Conservation (phyloP, 805 yeast species). For the Torulaspora franciscae region DNA sequence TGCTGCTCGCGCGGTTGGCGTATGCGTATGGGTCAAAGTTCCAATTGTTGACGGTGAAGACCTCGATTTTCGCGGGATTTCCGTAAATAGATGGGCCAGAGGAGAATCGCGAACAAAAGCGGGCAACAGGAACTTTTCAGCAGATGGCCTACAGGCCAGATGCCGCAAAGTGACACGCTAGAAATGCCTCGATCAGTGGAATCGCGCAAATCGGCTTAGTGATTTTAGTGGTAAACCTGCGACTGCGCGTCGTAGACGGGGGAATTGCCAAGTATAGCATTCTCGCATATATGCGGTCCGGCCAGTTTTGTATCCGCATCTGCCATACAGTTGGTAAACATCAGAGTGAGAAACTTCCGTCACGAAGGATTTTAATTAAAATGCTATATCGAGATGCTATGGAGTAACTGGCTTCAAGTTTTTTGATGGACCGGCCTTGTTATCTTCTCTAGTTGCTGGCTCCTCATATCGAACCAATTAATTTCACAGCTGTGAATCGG, state of each 20-base stretch:
- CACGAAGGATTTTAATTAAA: too few relatives aligned
- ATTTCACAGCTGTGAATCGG: conserved; percentile 3
- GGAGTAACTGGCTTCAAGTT: background rate
- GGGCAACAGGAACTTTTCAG: background rate
- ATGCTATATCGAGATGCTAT: too few relatives aligned
- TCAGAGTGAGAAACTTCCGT: too few relatives aligned
- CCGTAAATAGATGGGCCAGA: conserved; percentile 1
- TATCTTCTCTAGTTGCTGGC: background rate
- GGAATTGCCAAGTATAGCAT: background rate
- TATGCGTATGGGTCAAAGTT: background rate
- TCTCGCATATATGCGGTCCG: too few relatives aligned
- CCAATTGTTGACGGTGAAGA: background rate
- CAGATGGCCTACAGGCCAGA: background rate
- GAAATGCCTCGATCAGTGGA: background rate
- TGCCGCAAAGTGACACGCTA: background rate
- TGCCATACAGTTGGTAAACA: too few relatives aligned
- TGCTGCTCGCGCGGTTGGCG: background rate
- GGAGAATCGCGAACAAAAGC: background rate
- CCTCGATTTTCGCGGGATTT: background rate
- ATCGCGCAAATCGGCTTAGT: background rate
- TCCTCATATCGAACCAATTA: conserved; percentile 15
- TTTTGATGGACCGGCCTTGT: background rate
- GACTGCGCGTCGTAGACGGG: background rate
- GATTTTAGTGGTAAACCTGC: background rate
- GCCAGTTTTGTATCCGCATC: too few relatives aligned